phyloP scores from a whole-genome alignment of 2,329 filamentous ascomycete genomes.

The Microsporum ferrugineum region DNA sequence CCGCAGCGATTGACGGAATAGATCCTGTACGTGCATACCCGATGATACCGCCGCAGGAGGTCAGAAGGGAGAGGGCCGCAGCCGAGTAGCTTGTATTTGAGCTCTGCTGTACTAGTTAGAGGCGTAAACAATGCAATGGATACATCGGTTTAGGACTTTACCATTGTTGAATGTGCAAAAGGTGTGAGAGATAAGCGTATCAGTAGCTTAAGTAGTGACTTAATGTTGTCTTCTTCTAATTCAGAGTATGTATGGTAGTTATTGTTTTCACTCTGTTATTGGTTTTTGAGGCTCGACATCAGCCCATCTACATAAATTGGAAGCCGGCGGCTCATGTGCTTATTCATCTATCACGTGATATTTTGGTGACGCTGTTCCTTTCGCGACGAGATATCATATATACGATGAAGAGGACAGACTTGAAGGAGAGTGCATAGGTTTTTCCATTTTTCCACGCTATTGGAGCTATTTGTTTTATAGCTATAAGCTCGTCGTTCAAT shows the following conservation, averaged over 20 bases:
- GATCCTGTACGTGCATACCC: conserved; percentile 80
- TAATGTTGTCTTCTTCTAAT: too few relatives aligned
- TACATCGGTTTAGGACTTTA: background rate
- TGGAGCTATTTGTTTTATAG: background rate
- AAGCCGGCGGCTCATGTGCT: background rate
- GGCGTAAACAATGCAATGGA: background rate
- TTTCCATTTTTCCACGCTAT: background rate
- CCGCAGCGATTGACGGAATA: conserved; percentile 74
- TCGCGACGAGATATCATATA: background rate
- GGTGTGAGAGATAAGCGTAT: background rate
- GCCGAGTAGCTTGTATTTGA: conserved; percentile 46
- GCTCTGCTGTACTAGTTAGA: background rate
- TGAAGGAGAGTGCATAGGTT: background rate
- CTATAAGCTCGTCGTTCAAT: background rate
- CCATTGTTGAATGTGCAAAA: background rate
- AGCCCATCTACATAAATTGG: too few relatives aligned
- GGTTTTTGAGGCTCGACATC: too few relatives aligned
- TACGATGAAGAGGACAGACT: background rate
- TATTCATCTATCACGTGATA: background rate
- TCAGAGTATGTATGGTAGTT: too few relatives aligned
- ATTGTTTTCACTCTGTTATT: too few relatives aligned
- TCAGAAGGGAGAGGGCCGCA: conserved; percentile 67
- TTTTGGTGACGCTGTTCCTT: background rate
- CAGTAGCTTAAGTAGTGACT: background rate
- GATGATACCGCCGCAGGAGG: conserved; percentile 73